Evolutionary conservation across 2,329 filamentous ascomycete genomes (phyloP), one percentile per base, ranked within the genome.

Genomic region (Cytospora mali): DNA sequence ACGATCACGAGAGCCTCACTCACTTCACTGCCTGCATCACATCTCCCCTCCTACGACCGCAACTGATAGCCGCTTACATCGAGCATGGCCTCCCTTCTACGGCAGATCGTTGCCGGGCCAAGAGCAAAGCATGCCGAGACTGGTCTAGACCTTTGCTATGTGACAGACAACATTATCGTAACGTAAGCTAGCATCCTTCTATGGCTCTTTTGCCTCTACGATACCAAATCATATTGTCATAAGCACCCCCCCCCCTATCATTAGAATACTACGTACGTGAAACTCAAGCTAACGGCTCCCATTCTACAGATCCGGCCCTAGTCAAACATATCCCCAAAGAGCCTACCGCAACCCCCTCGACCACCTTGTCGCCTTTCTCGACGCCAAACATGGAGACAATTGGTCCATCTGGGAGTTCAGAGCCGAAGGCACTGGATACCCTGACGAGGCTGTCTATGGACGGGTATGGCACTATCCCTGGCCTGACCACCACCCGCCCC

Each of bases 351-450:
- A 97, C 73, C 94, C 94, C 0, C 88, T 97, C 55, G 89, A 96
- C 72, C 85, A 89, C 46, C 86, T 99, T 25, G 92, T 98, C 64
- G 84, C 86, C 67, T 99, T 94, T 74, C 88, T 99, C 66, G 92
- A 98, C 76, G 80, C 83, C 51, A 92, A 93, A 71, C 95, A 99
- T 76, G 89, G 84, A 29, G 78, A 87, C 28, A 80, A 95, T 66
- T 99, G 95, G 95, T 88, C 90, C 3, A 97, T 99, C 71, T 99
- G 94, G 92, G 95, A 99, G 77, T 99, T 99, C 70, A 88, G 95
- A 52, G 95, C 93, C 39, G 95, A 99, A 75, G 95, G 95, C 6
- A 97, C 95, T 0, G 95, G 95, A 1, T 99, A 99, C 71, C 93
- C 93, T 0, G 95, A 99, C 72, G 85, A 88, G 21, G 91, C 93